Conservation (phyloP, 345 rosid genomes). For the Cochlearia excelsa region DNA sequence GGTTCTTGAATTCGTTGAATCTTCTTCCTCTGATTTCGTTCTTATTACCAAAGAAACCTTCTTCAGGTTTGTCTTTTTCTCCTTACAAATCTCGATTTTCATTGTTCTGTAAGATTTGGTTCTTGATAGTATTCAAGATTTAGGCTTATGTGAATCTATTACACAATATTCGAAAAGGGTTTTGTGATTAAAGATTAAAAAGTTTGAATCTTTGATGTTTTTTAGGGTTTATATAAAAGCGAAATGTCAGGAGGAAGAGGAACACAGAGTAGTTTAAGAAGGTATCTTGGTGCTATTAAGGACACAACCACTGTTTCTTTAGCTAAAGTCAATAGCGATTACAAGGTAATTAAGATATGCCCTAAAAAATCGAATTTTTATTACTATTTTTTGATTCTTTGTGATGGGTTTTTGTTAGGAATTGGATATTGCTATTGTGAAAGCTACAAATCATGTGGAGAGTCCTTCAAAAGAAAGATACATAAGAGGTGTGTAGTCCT, state of each 20-base stretch:
- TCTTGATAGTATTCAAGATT: too few species aligned
- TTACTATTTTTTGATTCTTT: too few species aligned
- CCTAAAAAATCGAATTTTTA: neutral
- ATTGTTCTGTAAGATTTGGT: too few species aligned
- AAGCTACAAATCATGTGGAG: slow-evolving; percentile 92
- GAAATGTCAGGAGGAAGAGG: slow-evolving; percentile 54
- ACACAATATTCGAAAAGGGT: neutral
- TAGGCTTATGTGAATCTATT: too few species aligned
- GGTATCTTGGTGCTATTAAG: slow-evolving; percentile 93
- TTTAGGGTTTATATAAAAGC: slow-evolving; percentile 33
- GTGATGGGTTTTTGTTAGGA: slow-evolving; percentile 46
- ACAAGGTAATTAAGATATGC: slow-evolving; percentile 53
- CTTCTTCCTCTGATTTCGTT: slow-evolving; percentile 24
- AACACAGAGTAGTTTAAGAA: slow-evolving; percentile 82
- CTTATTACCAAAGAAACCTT: slow-evolving; percentile 14
- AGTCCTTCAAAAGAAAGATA: slow-evolving; percentile 86
- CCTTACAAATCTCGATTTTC: slow-evolving; percentile 15
- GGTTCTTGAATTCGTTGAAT: neutral
- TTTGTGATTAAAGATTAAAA: slow-evolving; percentile 21
- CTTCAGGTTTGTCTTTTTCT: slow-evolving; percentile 21
- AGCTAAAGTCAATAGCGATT: slow-evolving; percentile 96
- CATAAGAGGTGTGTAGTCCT: slow-evolving; percentile 56
- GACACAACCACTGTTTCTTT: slow-evolving; percentile 95
- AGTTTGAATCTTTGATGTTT: neutral
- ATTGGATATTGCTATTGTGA: slow-evolving; percentile 94